Evolutionary conservation across 1,284 basidiomycete species (phyloP).

Genomic region (Moesziomyces antarcticus): DNA sequence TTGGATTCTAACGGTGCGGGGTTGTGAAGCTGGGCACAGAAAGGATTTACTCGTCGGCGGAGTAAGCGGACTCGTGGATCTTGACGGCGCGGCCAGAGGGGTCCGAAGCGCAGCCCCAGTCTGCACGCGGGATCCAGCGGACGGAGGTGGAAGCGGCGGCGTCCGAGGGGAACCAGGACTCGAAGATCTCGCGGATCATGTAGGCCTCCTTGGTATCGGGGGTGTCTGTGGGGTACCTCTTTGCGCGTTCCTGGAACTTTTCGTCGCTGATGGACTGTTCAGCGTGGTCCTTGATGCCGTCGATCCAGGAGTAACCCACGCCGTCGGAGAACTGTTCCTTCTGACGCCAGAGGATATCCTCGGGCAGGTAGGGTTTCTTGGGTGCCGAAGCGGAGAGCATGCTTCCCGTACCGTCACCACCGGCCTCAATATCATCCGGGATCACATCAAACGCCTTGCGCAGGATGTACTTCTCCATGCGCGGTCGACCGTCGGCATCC

Average conservation of each 20-base stretch:
- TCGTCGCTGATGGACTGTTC: conserved; percentile 82
- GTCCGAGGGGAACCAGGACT: conserved; percentile 78
- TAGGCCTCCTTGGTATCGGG: conserved; percentile 99
- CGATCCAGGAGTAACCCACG: conserved; percentile 99
- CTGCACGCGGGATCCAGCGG: conserved; percentile 73
- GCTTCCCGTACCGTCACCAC: conserved; percentile 36
- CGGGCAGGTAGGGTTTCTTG: conserved; percentile 82
- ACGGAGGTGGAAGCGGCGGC: conserved; percentile 93
- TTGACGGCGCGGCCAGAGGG: conserved; percentile 94
- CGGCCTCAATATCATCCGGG: conserved; percentile 78
- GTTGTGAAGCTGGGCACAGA: not conserved
- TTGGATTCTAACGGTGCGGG: not conserved
- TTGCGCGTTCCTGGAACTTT: conserved; percentile 78
- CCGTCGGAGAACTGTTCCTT: conserved; percentile 99
- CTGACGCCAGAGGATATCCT: conserved; percentile 96
- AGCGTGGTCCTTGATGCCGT: conserved; percentile 95
- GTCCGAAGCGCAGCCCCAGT: conserved; percentile 95
- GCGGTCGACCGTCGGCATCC: conserved; percentile 71
- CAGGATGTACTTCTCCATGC: conserved; percentile 81
- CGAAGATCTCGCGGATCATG: conserved; percentile 92
- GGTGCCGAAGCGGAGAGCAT: conserved; percentile 11
- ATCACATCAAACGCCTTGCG: conserved; percentile 93
- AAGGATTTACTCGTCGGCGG: conserved; percentile 28
- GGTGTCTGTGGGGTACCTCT: conserved; percentile 83
- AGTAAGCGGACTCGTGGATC: conserved; percentile 93